phyloP scores from a whole-genome alignment of 345 rosid genomes.

The Erodium maritimum region DNA sequence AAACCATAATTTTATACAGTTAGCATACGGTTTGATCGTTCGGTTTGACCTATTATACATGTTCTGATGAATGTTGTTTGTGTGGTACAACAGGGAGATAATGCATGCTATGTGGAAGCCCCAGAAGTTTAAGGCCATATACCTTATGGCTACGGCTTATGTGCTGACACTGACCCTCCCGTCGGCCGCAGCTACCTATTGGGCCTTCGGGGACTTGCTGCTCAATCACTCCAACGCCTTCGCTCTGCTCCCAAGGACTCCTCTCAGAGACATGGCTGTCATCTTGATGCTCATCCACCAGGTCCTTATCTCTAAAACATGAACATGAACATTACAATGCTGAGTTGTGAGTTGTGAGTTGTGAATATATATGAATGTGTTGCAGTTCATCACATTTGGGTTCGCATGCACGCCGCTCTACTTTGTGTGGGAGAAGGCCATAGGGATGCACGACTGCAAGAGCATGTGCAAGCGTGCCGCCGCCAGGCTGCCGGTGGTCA shows the following conservation, averaged over 20 bases:
- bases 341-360: not conserved
- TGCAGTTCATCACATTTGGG: slow-evolving; percentile 96
- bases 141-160: slow-evolving; percentile 81
- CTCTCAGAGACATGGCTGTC: slow-evolving; percentile 81
- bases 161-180: slow-evolving; percentile 96
- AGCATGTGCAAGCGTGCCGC: slow-evolving; percentile 85
- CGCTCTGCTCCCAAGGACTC: slow-evolving; percentile 67
- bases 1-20: too few relatives aligned
- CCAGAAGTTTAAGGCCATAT: slow-evolving; percentile 87
- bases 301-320: slow-evolving; percentile 27
- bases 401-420: slow-evolving; percentile 94
- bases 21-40: too few relatives aligned
- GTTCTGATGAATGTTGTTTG: not conserved
- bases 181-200: slow-evolving; percentile 84
- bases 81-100: slow-evolving; percentile 53
- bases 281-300: slow-evolving; percentile 97
- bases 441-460: slow-evolving; percentile 92
- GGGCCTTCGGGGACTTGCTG: slow-evolving; percentile 93
- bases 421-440: slow-evolving; percentile 99
- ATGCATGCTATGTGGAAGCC: slow-evolving; percentile 99
- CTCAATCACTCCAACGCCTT: slow-evolving; percentile 90
- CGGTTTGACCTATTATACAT: too few relatives aligned
- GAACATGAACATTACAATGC: not conserved
- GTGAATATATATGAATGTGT: not conserved
- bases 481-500: slow-evolving; percentile 83